Evolutionary conservation across 2,329 filamentous ascomycete genomes (phyloP).

Genomic region (Akanthomyces uredinophilus): DNA sequence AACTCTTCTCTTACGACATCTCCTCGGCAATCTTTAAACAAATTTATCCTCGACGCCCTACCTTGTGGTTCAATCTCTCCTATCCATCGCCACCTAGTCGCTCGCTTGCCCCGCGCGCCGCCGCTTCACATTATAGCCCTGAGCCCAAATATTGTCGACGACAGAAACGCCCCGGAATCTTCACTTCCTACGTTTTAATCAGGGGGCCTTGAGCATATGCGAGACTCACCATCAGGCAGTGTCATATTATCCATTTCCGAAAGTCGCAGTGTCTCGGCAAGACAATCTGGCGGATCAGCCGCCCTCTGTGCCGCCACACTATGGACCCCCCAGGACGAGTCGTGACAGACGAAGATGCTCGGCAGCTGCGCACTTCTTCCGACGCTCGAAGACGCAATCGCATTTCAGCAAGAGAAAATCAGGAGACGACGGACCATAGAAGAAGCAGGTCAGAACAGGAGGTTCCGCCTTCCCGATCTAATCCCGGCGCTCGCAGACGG

Average conservation of each 20-base stretch:
- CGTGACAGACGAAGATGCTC: no score
- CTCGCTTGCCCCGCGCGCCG: slow-evolving; percentile 10
- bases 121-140: not conserved
- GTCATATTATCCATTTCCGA: slow-evolving; percentile 23
- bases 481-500: slow-evolving; percentile 20
- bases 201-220: slow-evolving; percentile 23
- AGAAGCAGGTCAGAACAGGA: slow-evolving; percentile 34
- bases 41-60: not conserved
- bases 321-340: slow-evolving; percentile 10
- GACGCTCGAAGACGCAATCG: no score
- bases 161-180: slow-evolving; percentile 2
- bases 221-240: slow-evolving; percentile 24
- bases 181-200: slow-evolving; percentile 20
- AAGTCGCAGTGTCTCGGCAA: slow-evolving; percentile 13
- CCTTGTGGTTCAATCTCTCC: not conserved
- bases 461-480: slow-evolving; percentile 43
- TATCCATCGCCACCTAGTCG: not conserved
- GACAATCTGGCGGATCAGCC: not conserved
- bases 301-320: not conserved
- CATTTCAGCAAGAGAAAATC: no score
- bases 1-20: not conserved
- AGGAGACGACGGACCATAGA: no score
- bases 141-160: not conserved
- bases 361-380: not conserved
- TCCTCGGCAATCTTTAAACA: not conserved